phyloP scores from a whole-genome alignment of 306 rosid genomes.

The Quillaja saponaria region DNA sequence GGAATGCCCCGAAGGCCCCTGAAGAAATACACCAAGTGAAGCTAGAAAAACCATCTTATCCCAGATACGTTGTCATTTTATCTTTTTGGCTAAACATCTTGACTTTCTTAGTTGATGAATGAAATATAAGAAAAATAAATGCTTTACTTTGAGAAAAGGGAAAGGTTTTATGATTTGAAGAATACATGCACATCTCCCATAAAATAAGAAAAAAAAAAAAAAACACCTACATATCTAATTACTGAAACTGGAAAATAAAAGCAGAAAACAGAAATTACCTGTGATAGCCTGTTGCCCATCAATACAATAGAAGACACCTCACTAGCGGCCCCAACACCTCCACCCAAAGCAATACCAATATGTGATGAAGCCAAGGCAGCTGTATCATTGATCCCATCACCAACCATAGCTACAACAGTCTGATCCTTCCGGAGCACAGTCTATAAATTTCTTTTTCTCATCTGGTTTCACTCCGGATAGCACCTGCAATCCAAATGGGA shows the following conservation, averaged over 20 bases:
- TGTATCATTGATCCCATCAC: constrained; percentile 96
- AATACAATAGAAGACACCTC: constrained; percentile 92
- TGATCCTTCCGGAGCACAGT: constrained; percentile 62
- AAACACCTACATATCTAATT: no score
- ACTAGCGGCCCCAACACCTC: constrained; percentile 98
- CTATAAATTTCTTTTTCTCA: constrained; percentile 73
- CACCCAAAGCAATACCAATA: constrained; percentile 93
- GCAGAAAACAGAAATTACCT: constrained; percentile 50
- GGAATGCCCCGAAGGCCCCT: no score
- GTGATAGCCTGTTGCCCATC: constrained; percentile 89
- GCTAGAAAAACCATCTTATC: no score
- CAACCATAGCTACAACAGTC: constrained; percentile 88
- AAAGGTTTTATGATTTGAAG: constrained; percentile 9
- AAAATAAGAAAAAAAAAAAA: constrained; percentile 1
- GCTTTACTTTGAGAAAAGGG: neutral
- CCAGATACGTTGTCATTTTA: no score
- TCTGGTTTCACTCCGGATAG: constrained; percentile 81
- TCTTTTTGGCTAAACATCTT: no score
- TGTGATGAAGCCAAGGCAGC: constrained; percentile 94
- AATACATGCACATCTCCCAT: no score
- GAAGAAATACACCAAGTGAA: no score
- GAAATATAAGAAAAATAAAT: constrained; percentile 4
- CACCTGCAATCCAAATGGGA: constrained; percentile 66
- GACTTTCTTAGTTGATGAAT: constrained; percentile 8
- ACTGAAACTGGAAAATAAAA: no score